Evolutionary conservation across 176 grass and related monocot genomes (phyloP), one percentile per base, ranked within the genome.

Genomic region (Chrysopogon serrulatus): DNA sequence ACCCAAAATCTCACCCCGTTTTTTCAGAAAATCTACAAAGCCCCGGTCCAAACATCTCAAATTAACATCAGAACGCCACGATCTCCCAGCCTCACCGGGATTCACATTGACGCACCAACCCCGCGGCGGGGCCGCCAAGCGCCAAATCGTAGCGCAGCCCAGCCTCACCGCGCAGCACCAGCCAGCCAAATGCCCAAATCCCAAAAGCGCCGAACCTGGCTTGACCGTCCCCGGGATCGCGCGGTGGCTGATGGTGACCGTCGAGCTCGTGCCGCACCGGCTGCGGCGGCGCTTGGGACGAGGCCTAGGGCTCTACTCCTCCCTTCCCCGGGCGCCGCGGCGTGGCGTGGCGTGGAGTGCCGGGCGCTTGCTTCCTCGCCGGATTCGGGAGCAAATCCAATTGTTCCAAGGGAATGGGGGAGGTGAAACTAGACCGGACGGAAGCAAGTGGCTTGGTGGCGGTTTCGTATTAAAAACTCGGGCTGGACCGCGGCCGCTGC

Each of bases 401-500:
- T 70, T 49, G 62, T 27, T 43, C 78, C 84, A 31, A 73, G 74
- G 67, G 21, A 68, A 79, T 33, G 74, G 67, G 74, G 67, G 33
- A 10, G n/a, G 68, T 13, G 75, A 37, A 57, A 39, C 32, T 49
- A 65, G 43, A 6, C 40, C 7, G 71, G 67, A 60, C 7, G 71
- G 67, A 60, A 82, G 53, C 71, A 81, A 77, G 78, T 35, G 33
- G 71, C 24, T 49, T 34, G 79, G 79, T 69, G 79, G 47, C 83
- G 71, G 56, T 86, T 65, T 70, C 77, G 71, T 81, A 62, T 85
- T 77, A 69, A 81, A 54, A 78, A 68, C 39, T 68, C 42, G 31
- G 24, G 16, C n/a, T n/a, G n/a, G n/a, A n/a, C 57, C 61, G 13
- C 17, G 6, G 63, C 31, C 26, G 11, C 57, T 5, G 57, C 24